phyloP scores from a whole-genome alignment of 2,329 filamentous ascomycete species.

The Saccharata proteae region DNA sequence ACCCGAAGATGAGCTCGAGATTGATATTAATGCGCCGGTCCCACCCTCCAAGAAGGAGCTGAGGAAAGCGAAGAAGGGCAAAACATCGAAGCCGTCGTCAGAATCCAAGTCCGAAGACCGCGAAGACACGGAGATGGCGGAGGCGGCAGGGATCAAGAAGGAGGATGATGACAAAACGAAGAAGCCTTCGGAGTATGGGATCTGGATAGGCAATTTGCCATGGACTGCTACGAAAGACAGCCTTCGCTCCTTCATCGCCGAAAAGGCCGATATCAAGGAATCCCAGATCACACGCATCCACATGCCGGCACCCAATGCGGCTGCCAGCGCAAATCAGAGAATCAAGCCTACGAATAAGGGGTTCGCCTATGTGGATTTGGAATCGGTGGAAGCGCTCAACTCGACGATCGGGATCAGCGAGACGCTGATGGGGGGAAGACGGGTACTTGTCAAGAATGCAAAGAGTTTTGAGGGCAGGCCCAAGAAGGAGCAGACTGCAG shows the following conservation, averaged over 20 bases:
- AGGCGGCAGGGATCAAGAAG: constrained; percentile 12
- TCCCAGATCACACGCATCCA: constrained; percentile 75
- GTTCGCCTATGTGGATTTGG: constrained; percentile 93
- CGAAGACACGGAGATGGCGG: constrained; percentile 23
- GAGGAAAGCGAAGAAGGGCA: constrained; percentile 78
- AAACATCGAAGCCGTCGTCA: constrained; percentile 20
- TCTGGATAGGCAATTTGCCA: constrained; percentile 95
- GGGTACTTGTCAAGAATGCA: constrained; percentile 84
- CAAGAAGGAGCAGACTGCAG: constrained; percentile 41
- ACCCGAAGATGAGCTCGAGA: constrained; percentile 54
- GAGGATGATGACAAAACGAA: constrained; percentile 17
- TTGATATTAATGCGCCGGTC: constrained; percentile 80
- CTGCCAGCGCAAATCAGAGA: constrained; percentile 26
- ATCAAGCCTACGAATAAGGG: constrained; percentile 65
- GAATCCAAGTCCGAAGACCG: constrained; percentile 12
- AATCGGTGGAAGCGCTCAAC: constrained; percentile 52
- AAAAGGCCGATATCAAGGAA: constrained; percentile 45
- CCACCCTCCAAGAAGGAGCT: constrained; percentile 90
- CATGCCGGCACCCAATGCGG: constrained; percentile 47
- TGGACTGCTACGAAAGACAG: constrained; percentile 66
- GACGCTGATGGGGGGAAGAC: constrained; percentile 60
- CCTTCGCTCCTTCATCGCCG: constrained; percentile 68
- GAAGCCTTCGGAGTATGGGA: constrained; percentile 63
- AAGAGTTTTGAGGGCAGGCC: constrained; percentile 86
- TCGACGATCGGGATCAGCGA: constrained; percentile 82